Evolutionary conservation across 345 rosid species (phyloP).

Genomic region (Rhizophora mangle): DNA sequence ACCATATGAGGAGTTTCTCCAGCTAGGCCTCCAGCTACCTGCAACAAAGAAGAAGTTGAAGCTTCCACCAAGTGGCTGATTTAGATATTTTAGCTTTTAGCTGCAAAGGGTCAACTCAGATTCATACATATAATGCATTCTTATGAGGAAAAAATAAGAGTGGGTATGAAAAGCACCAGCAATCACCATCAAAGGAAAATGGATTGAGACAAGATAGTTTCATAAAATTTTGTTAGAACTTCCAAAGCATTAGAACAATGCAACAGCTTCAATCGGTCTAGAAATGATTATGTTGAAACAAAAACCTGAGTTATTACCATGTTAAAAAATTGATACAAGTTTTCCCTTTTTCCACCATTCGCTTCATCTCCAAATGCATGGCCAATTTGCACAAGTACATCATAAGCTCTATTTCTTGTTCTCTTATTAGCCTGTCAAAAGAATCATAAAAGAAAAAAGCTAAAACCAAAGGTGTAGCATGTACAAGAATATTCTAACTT

Average conservation of each 20-base stretch:
- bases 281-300: background rate
- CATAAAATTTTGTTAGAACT: slow-evolving; percentile 5
- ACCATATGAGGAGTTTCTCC: slow-evolving; percentile 95
- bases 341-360: slow-evolving; percentile 71
- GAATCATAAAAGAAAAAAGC: slow-evolving; percentile 1
- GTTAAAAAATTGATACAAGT: slow-evolving; percentile 67
- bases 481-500: background rate
- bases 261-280: background rate
- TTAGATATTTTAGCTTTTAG: background rate
- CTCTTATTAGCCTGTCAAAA: slow-evolving; percentile 68
- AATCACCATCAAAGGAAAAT: no score
- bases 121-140: background rate
- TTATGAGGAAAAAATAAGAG: no score
- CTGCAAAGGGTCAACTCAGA: background rate
- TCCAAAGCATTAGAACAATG: background rate
- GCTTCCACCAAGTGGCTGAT: background rate
- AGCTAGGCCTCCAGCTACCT: slow-evolving; percentile 96
- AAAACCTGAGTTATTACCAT: slow-evolving; percentile 45
- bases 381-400: slow-evolving; percentile 88
- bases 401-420: slow-evolving; percentile 94
- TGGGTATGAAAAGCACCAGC: no score
- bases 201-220: no score
- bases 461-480: background rate
- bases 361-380: slow-evolving; percentile 89
- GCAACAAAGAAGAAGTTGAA: slow-evolving; percentile 15